phyloP scores from a whole-genome alignment of 176 grass and related monocot species.

The Oryza officinalis region DNA sequence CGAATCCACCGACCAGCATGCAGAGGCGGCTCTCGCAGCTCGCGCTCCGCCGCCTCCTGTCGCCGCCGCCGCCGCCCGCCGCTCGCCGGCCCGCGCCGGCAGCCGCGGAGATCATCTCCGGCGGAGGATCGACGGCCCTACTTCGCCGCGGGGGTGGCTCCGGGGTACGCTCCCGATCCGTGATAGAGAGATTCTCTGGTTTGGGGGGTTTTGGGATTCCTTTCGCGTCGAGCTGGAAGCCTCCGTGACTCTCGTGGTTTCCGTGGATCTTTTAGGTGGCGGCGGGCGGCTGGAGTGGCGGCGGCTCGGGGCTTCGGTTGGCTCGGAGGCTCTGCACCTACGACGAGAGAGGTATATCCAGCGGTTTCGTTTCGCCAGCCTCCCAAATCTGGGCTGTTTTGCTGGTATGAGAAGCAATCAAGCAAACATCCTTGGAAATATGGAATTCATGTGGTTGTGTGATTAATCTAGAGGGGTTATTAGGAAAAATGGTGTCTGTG shows the following conservation, averaged over 20 bases:
- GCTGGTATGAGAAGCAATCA: neutral
- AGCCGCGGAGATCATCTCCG: neutral
- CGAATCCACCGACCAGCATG: slow-evolving; percentile 27
- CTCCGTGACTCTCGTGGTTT: slow-evolving; percentile 32
- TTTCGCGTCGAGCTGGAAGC: slow-evolving; percentile 11
- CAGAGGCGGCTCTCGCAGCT: slow-evolving; percentile 44
- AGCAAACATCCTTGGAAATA: neutral
- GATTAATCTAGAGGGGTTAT: neutral
- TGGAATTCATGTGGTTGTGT: neutral
- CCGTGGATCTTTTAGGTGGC: slow-evolving; percentile 20
- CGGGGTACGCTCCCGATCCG: neutral
- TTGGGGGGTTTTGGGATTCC: neutral
- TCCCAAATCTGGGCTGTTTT: slow-evolving; percentile 8
- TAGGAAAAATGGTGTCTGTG: neutral
- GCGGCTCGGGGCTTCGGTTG: slow-evolving; percentile 15
- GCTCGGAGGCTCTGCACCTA: slow-evolving; percentile 52
- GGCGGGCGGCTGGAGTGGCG: slow-evolving; percentile 14
- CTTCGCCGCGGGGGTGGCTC: neutral
- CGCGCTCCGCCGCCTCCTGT: slow-evolving; percentile 43
- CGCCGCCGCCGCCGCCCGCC: slow-evolving; percentile 13
- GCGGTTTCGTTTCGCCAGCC: slow-evolving; percentile 10
- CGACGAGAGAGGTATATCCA: slow-evolving; percentile 51
- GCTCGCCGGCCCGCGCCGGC: neutral
- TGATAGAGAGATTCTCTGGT: slow-evolving; percentile 4
- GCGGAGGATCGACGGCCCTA: neutral